Evolutionary conservation across 768 basidiomycete genomes (phyloP).

Genomic region (Sarcodon sp.): DNA sequence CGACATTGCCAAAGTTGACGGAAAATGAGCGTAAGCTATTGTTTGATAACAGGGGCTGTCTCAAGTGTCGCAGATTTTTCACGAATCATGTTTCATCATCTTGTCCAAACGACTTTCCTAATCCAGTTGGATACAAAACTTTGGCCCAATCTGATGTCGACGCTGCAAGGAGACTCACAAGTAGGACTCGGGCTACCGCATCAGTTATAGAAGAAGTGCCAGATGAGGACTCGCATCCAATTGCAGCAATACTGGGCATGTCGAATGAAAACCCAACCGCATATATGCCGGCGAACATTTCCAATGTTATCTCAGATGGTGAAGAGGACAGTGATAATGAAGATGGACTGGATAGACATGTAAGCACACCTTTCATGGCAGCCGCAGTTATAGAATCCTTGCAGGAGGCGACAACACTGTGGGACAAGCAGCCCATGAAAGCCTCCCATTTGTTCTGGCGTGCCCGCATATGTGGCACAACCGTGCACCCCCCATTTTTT

Average conservation of each 20-base stretch:
- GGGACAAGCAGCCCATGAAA: no score
- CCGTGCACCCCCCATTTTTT: not conserved
- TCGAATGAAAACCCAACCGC: no score
- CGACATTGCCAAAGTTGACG: conserved; percentile 1
- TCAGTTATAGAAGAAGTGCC: not conserved
- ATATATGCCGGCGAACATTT: no score
- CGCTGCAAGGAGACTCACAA: not conserved
- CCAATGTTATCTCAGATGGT: not conserved
- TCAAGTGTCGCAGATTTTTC: conserved; percentile 12
- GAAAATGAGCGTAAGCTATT: conserved; percentile 7
- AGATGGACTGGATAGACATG: not conserved
- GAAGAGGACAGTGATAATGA: not conserved
- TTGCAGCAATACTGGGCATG: not conserved
- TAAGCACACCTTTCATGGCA: no score
- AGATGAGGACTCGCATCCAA: not conserved
- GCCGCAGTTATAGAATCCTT: no score
- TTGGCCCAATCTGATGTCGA: conserved; percentile 4
- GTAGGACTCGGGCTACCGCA: not conserved
- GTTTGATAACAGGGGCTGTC: conserved; percentile 9
- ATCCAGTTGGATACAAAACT: conserved; percentile 5
- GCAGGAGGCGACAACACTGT: no score
- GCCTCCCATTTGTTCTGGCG: conserved; percentile 2
- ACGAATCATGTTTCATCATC: conserved; percentile 4
- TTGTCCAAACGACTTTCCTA: conserved; percentile 13
- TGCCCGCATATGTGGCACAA: conserved; percentile 6